Percentiles rank a stretch among this genome's conserved stretches.
phyloP scores from a whole-genome alignment of 768 basidiomycete genomes.

The Pilatotrama ljubarskyi region DNA sequence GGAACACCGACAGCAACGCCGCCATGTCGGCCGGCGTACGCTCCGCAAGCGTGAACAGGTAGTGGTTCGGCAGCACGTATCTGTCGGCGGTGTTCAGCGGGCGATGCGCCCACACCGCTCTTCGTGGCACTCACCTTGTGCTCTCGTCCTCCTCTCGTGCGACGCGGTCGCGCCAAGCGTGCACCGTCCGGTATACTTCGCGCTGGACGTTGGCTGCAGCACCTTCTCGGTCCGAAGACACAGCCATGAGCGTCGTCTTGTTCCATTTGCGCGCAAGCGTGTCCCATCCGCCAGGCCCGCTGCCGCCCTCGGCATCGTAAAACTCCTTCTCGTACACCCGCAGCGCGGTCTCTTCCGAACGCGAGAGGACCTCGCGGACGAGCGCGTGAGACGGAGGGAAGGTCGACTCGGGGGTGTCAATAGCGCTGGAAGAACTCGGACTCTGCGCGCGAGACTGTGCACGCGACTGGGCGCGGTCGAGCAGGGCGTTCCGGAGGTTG shows the following conservation, averaged over 20 bases:
- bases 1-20: constrained; percentile 59
- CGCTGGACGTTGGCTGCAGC: constrained; percentile 47
- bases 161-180: constrained; percentile 79
- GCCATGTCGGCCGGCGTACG: constrained; percentile 66
- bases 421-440: constrained; percentile 30
- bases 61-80: constrained; percentile 76
- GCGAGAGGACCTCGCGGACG: constrained; percentile 62
- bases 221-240: constrained; percentile 36
- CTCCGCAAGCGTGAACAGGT: constrained; percentile 73
- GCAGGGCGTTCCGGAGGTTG: constrained; percentile 80
- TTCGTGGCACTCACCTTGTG: constrained; percentile 50
- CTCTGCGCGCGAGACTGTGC: constrained; percentile 43
- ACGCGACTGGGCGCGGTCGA: constrained; percentile 59
- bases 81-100: constrained; percentile 34
- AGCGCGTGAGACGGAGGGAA: constrained; percentile 38
- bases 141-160: constrained; percentile 89
- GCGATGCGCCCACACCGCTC: background rate
- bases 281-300: constrained; percentile 75
- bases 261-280: constrained; percentile 83
- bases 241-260: constrained; percentile 48
- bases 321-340: constrained; percentile 66
- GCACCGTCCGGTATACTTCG: constrained; percentile 68
- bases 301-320: constrained; percentile 67
- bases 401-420: constrained; percentile 20
- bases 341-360: constrained; percentile 77